Conservation (phyloP, 2,329 filamentous ascomycete species). For the Ceratocystis colombiana region DNA sequence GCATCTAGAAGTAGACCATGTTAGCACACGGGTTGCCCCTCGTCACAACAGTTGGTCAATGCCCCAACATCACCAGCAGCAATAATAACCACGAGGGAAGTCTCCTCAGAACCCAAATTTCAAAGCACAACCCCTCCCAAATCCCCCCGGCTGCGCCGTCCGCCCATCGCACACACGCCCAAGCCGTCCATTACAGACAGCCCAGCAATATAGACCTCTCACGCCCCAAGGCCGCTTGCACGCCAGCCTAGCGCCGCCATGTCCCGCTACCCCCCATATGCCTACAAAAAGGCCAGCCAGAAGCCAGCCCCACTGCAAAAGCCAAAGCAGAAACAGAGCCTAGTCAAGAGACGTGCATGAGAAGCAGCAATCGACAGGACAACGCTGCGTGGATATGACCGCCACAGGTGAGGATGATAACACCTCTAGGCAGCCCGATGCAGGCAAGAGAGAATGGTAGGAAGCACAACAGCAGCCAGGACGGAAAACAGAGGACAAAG, state of each 20-base stretch:
- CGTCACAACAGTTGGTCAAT: not conserved
- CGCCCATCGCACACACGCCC: conserved; percentile 21
- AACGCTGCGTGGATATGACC: not conserved
- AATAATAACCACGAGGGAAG: conserved; percentile 14
- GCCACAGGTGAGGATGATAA: not conserved
- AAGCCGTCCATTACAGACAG: conserved; percentile 23
- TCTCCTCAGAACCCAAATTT: conserved; percentile 34
- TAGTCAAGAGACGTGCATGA: conserved; percentile 16
- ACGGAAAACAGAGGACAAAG: not conserved
- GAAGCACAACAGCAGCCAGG: not conserved
- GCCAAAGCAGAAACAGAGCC: conserved; percentile 4
- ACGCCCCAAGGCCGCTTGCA: not conserved
- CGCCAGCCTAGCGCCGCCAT: not conserved
- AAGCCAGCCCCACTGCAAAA: not conserved
- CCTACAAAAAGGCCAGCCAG: not conserved
- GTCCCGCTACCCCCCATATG: not conserved
- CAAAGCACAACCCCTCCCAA: conserved; percentile 35
- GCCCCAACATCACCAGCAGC: too few species aligned
- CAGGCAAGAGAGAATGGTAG: not conserved
- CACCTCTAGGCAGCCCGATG: not conserved
- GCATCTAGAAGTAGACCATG: not conserved
- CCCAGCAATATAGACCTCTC: not conserved
- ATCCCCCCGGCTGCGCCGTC: conserved; percentile 27
- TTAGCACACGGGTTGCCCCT: not conserved
- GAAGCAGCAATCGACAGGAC: conserved; percentile 16